Evolutionary conservation across 345 rosid genomes (phyloP), one percentile per base, ranked within the genome.

Genomic region (Linum trigynum): DNA sequence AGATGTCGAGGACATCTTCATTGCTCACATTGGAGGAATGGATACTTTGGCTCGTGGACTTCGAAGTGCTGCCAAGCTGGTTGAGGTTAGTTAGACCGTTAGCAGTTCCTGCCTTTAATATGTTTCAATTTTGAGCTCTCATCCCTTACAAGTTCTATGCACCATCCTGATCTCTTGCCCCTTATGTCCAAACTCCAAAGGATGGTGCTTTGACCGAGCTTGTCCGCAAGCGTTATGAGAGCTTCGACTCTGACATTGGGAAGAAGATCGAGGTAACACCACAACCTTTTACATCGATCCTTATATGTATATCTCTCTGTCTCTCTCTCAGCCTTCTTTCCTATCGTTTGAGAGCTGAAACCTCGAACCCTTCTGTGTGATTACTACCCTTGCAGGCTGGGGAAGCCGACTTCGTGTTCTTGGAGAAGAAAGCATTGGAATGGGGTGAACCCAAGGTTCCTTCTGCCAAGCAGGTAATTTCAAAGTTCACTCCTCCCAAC

Each of bases 21-120:
- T 90, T 64, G 87, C 91, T 75, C 86, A 94, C 72, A 83, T 94
- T 67, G 55, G 77, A 59, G 99, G 99, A 64, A 90, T 90, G 97
- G 99, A 90, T 71, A 88, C 99, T 60, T 65, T 88, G 74, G 97
- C 96, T 59, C 90, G 95, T 41, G 99, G 99, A 57, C 79, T 94
- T 32, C 83, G 85, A 68, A 94, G 82, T 71, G 96, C 91, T 39
- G 97, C 79, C 59, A 90, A 84, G 74, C 70, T 90, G 72, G 82
- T 90, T 72, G 85, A 90, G 87, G 98, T 89, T 60, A 69, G 98
- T 89, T 60, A 69, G 65, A 12, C 35, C 61, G 11, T 35, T 17
- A 3, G 38, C 8, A 32, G 32, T 23, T 23, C 10, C 12, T 12
- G 38, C 23, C 14, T 57, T 17, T 23, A 23, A 23, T 23, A 1